A percentile compares a stretch with the other conserved stretches of the same genome.
These are phyloP conservation scores for Punctularia strigosozonata DNA, from an alignment of 768 basidiomycete species.

Conservation along the genomic window DNA sequence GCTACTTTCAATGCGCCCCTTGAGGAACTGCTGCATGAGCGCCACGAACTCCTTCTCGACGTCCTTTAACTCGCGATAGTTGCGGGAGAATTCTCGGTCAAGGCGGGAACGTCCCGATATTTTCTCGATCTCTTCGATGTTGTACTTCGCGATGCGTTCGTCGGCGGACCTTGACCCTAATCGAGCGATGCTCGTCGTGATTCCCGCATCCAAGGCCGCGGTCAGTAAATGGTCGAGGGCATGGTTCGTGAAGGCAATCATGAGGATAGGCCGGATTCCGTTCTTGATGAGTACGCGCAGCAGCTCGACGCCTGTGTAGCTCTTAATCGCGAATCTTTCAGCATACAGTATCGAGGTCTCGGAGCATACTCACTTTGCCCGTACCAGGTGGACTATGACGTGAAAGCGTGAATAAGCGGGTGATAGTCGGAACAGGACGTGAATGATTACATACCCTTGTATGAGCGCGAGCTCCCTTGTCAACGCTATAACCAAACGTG, in stretches of 20 bases:
- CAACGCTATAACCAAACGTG: no score
- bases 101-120: conserved; percentile 30
- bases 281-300: conserved; percentile 51
- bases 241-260: conserved; percentile 68
- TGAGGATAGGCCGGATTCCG: conserved; percentile 37
- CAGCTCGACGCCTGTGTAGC: conserved; percentile 58
- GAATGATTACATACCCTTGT: conserved; percentile 41
- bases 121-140: conserved; percentile 46
- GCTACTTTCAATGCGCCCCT: conserved; percentile 20
- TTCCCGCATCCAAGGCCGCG: conserved; percentile 50
- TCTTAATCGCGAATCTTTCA: conserved; percentile 16
- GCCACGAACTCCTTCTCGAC: conserved; percentile 33
- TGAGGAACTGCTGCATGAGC: conserved; percentile 31
- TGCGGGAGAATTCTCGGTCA: conserved; percentile 18
- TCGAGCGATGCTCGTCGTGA: conserved; percentile 54
- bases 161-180: conserved; percentile 56
- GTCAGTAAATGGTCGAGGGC: conserved; percentile 65
- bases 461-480: conserved; percentile 53
- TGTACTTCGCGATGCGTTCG: conserved; percentile 47
- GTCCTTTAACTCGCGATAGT: conserved; percentile 28
- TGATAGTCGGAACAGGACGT: no score
- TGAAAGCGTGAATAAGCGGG: no score
- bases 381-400: conserved; percentile 61
- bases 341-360: not conserved
- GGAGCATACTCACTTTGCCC: conserved; percentile 43